Conservation (phyloP, 768 basidiomycete species). For the Rhizopogon rudus region DNA sequence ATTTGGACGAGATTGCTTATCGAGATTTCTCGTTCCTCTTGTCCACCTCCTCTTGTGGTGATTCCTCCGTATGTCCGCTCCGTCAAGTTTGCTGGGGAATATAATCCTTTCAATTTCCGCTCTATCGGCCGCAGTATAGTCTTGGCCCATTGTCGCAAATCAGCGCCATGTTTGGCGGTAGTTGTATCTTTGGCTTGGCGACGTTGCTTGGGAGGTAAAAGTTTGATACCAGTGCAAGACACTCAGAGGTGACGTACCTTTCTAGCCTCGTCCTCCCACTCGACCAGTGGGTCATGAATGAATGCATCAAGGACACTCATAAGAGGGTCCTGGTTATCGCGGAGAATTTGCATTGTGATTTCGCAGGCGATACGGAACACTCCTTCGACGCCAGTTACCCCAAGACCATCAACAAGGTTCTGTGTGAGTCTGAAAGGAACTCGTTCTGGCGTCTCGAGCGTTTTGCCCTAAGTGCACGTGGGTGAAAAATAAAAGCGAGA, state of each 20-base stretch:
- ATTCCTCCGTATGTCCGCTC: slow-evolving; percentile 30
- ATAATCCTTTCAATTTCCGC: slow-evolving; percentile 75
- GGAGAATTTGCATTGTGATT: slow-evolving; percentile 80
- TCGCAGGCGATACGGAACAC: slow-evolving; percentile 91
- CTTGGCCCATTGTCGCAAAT: slow-evolving; percentile 66
- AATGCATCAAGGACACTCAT: slow-evolving; percentile 97
- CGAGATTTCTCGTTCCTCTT: slow-evolving; percentile 44
- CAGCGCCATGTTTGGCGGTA: slow-evolving; percentile 40
- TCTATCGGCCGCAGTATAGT: slow-evolving; percentile 77
- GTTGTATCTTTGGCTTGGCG: slow-evolving; percentile 38
- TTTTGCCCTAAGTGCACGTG: slow-evolving; percentile 52
- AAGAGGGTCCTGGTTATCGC: slow-evolving; percentile 87
- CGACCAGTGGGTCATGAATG: slow-evolving; percentile 93
- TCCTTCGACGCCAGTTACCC: slow-evolving; percentile 92
- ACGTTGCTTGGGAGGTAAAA: neutral
- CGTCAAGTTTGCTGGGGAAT: slow-evolving; percentile 42
- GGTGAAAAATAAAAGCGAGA: neutral
- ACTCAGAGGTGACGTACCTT: slow-evolving; percentile 33
- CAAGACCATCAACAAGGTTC: slow-evolving; percentile 88
- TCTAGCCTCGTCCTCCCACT: slow-evolving; percentile 86
- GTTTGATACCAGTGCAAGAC: neutral
- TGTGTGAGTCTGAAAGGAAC: slow-evolving; percentile 95
- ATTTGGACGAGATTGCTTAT: slow-evolving; percentile 88
- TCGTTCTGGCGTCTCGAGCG: slow-evolving; percentile 81
- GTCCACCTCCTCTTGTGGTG: slow-evolving; percentile 7